Conservation (phyloP, 768 basidiomycete genomes). For the Rossbeevera mucosa region DNA sequence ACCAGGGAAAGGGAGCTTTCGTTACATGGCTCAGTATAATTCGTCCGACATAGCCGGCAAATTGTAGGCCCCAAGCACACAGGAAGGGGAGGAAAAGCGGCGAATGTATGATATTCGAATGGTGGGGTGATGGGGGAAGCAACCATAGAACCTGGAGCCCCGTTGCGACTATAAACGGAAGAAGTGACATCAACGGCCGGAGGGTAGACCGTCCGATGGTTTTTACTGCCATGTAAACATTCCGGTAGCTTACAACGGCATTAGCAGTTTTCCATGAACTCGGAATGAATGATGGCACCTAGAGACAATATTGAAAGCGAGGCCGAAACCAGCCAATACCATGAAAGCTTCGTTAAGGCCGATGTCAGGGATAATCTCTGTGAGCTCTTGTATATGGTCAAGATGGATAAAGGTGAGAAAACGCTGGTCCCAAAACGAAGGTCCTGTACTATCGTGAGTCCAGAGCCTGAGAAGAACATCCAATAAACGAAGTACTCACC, state of each 20-base stretch:
- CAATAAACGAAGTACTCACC: constrained; percentile 39
- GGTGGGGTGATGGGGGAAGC: constrained; percentile 53
- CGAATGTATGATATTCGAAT: constrained; percentile 70
- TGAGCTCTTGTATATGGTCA: constrained; percentile 46
- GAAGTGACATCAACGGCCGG: constrained; percentile 64
- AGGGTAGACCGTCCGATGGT: constrained; percentile 38
- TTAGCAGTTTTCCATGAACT: constrained; percentile 3
- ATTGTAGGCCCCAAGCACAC: constrained; percentile 89
- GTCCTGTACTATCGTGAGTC: constrained; percentile 42
- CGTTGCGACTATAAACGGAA: constrained; percentile 74
- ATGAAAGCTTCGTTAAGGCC: constrained; percentile 86
- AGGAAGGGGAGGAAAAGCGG: constrained; percentile 82
- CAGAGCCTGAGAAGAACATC: background rate
- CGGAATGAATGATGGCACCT: constrained; percentile 38
- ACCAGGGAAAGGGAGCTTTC: constrained; percentile 74
- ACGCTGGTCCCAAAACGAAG: constrained; percentile 75
- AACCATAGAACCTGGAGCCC: constrained; percentile 81
- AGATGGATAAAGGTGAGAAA: constrained; percentile 57
- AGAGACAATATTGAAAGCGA: constrained; percentile 75
- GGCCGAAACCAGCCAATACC: constrained; percentile 64
- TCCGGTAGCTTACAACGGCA: constrained; percentile 54
- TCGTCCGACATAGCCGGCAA: constrained; percentile 84
- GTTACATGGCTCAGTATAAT: constrained; percentile 95
- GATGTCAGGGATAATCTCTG: constrained; percentile 53
- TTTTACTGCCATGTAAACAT: constrained; percentile 65